Evolutionary conservation across 2,329 filamentous ascomycete genomes (phyloP).

Genomic region (Phaeosphaeria sp.): DNA sequence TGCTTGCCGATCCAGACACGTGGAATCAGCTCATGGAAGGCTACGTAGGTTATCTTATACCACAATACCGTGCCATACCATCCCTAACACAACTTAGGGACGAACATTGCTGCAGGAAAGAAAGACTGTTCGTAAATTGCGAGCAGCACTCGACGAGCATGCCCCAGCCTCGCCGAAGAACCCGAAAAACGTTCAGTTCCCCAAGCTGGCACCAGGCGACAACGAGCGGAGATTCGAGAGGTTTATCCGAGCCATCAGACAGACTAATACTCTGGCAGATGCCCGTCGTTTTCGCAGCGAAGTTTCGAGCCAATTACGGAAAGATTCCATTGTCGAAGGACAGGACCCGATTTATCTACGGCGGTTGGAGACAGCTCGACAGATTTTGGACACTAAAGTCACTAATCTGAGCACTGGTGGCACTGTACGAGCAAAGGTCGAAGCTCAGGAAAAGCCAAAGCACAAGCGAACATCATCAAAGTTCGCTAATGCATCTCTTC

Average conservation of each 20-base stretch:
- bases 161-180: conserved; percentile 78
- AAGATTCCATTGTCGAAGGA: conserved; percentile 76
- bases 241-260: conserved; percentile 87
- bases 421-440: conserved; percentile 50
- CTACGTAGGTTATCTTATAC: conserved; percentile 56
- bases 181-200: conserved; percentile 72
- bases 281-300: conserved; percentile 91
- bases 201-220: conserved; percentile 79
- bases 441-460: conserved; percentile 48
- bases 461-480: conserved; percentile 61
- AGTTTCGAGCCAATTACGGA: conserved; percentile 88
- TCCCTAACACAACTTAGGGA: conserved; percentile 56
- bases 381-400: conserved; percentile 88
- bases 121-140: conserved; percentile 89
- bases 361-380: conserved; percentile 88
- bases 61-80: background rate
- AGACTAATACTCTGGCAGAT: conserved; percentile 90
- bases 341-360: conserved; percentile 88
- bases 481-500: conserved; percentile 76
- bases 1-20: conserved; percentile 88
- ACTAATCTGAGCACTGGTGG: conserved; percentile 76
- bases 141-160: conserved; percentile 92
- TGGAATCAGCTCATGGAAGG: conserved; percentile 98
- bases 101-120: conserved; percentile 90
- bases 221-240: conserved; percentile 93